Conservation (phyloP, 345 rosid species). For the Microcos paniculata region DNA sequence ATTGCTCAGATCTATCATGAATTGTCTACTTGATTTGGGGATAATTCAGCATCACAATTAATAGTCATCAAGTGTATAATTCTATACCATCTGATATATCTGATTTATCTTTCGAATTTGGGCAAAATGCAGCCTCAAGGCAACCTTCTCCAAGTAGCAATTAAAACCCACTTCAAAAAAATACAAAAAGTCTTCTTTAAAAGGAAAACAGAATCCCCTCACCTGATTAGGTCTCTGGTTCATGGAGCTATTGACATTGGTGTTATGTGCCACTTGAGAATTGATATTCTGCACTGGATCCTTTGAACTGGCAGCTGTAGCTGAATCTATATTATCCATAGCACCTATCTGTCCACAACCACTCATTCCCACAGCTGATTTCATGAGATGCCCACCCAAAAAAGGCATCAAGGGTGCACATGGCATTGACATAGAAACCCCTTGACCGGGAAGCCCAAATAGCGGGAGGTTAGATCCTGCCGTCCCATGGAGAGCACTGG, state of each 20-base stretch:
- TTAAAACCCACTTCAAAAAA: constrained; percentile 1
- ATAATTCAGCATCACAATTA: not conserved
- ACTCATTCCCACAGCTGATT: constrained; percentile 33
- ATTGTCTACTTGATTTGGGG: not conserved
- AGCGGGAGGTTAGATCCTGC: constrained; percentile 44
- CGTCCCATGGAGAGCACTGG: constrained; percentile 35
- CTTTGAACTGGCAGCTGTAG: constrained; percentile 36
- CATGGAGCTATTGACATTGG: constrained; percentile 27
- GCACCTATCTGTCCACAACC: constrained; percentile 29
- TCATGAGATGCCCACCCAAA: constrained; percentile 38
- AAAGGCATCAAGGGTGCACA: constrained; percentile 34
- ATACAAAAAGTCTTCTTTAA: not conserved
- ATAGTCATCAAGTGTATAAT: not conserved
- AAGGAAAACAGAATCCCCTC: constrained; percentile 21
- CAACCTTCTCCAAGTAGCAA: constrained; percentile 6
- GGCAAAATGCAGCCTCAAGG: not conserved
- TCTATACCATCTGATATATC: not conserved
- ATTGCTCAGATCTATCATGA: not conserved
- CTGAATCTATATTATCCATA: constrained; percentile 39
- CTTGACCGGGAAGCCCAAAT: constrained; percentile 46
- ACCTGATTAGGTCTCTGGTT: constrained; percentile 46
- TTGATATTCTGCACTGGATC: constrained; percentile 38
- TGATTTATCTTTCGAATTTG: not conserved
- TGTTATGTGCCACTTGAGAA: constrained; percentile 37
- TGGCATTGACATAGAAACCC: constrained; percentile 44